Evolutionary conservation across 805 yeast species (phyloP).

Genomic region (Scheffersomyces coipomensis): DNA sequence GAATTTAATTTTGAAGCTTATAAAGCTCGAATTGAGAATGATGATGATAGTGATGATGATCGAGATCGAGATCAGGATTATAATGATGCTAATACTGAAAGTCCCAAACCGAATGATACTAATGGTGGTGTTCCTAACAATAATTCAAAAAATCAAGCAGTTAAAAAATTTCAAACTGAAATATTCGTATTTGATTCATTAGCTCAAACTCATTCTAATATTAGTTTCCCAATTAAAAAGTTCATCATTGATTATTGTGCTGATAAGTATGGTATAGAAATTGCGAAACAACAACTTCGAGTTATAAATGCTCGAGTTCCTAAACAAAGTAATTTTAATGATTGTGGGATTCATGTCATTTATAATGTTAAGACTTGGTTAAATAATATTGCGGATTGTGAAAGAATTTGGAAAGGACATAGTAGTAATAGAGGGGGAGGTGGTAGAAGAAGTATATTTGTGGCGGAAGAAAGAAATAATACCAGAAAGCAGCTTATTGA

Average conservation of each 20-base stretch:
- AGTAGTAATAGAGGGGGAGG: not conserved
- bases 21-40: not conserved
- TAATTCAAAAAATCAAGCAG: too few species aligned
- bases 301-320: slow-evolving; percentile 62
- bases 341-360: slow-evolving; percentile 92
- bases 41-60: slow-evolving; percentile 1
- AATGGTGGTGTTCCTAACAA: slow-evolving; percentile 11
- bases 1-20: not conserved
- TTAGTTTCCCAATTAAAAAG: slow-evolving; percentile 51
- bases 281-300: slow-evolving; percentile 48
- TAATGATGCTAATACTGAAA: slow-evolving; percentile 9
- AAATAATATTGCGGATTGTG: slow-evolving; percentile 45
- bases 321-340: slow-evolving; percentile 82
- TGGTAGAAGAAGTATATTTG: slow-evolving; percentile 16
- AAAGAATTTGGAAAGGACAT: slow-evolving; percentile 44
- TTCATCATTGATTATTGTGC: slow-evolving; percentile 69
- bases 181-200: slow-evolving; percentile 77
- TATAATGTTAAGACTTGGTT: slow-evolving; percentile 66
- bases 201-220: slow-evolving; percentile 52
- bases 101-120: slow-evolving; percentile 1
- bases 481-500: slow-evolving; percentile 26
- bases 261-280: slow-evolving; percentile 52
- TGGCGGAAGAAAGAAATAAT: slow-evolving; percentile 25
- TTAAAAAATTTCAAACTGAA: slow-evolving; percentile 23
- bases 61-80: not conserved